Conservation (phyloP, 805 yeast species). For the Pichia sporocuriosa region DNA sequence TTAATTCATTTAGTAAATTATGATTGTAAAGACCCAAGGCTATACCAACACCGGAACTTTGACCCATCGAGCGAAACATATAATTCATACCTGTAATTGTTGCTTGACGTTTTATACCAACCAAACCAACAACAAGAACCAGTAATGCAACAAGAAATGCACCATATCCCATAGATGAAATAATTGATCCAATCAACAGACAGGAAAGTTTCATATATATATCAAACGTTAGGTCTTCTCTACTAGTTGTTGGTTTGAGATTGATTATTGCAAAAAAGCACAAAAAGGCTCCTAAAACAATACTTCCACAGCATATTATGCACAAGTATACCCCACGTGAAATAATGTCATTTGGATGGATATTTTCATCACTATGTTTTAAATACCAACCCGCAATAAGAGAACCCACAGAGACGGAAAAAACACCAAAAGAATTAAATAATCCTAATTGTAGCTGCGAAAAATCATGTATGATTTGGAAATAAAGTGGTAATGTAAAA, state of each 20-base stretch:
- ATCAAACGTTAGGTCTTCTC: conserved; percentile 12
- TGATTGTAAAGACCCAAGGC: conserved; percentile 33
- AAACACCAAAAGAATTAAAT: conserved; percentile 36
- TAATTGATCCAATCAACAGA: conserved; percentile 23
- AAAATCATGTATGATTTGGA: conserved; percentile 39
- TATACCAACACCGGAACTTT: conserved; percentile 40
- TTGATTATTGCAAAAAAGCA: conserved; percentile 15
- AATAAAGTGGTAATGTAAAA: conserved; percentile 35
- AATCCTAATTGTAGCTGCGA: conserved; percentile 33
- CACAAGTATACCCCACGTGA: conserved; percentile 20
- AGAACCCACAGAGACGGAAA: conserved; percentile 35
- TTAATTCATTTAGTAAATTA: conserved; percentile 26
- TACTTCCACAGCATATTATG: conserved; percentile 17
- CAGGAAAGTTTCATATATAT: conserved; percentile 16
- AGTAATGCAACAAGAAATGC: conserved; percentile 34
- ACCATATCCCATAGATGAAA: conserved; percentile 36
- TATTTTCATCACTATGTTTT: conserved; percentile 18
- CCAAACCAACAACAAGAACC: conserved; percentile 37
- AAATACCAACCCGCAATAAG: conserved; percentile 32
- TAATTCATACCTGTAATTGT: conserved; percentile 44
- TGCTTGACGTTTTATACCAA: conserved; percentile 40
- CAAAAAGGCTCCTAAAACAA: conserved; percentile 20
- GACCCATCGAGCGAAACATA: conserved; percentile 43
- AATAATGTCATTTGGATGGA: conserved; percentile 16
- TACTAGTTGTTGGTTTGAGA: conserved; percentile 20